Conservation (phyloP, 108 stramenopile genomes). For the Pseudonitzschia multistriata region DNA sequence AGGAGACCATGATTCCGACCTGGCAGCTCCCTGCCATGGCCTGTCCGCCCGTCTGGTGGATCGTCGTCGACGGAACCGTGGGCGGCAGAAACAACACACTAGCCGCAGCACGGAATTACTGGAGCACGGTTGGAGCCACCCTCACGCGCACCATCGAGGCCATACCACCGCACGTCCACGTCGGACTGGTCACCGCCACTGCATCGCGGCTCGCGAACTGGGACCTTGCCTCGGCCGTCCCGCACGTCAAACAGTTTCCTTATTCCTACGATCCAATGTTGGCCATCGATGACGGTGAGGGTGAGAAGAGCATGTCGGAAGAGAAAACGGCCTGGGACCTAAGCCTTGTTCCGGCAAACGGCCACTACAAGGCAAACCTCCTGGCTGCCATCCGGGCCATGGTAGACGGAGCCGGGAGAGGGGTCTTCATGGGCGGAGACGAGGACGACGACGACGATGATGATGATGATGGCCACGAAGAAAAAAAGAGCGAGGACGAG, state of each 20-base stretch:
- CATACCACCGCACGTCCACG: constrained; percentile 42
- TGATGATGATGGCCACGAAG: neutral
- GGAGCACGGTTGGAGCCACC: constrained; percentile 20
- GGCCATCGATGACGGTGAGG: neutral
- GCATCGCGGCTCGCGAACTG: constrained; percentile 21
- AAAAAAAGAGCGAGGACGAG: neutral
- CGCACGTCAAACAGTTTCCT: constrained; percentile 33
- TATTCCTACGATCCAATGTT: neutral
- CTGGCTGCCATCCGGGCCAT: constrained; percentile 43
- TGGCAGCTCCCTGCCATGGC: constrained; percentile 36
- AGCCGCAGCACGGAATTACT: constrained; percentile 22
- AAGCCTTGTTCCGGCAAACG: constrained; percentile 32
- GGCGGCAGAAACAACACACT: constrained; percentile 8
- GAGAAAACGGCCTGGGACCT: constrained; percentile 1
- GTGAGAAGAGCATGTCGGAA: neutral
- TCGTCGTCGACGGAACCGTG: constrained; percentile 46
- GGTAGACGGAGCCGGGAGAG: constrained; percentile 21
- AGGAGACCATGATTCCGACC: neutral
- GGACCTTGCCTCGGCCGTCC: constrained; percentile 28
- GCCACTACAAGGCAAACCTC: constrained; percentile 31
- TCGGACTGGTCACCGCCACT: constrained; percentile 33
- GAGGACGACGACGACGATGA: constrained; percentile 3
- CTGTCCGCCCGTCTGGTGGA: constrained; percentile 60
- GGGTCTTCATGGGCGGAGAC: neutral
- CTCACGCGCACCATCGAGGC: constrained; percentile 11